Percentiles rank a stretch among this genome's conserved stretches.
phyloP scores from a whole-genome alignment of 768 basidiomycete species.

The Pisolithus marmoratus region DNA sequence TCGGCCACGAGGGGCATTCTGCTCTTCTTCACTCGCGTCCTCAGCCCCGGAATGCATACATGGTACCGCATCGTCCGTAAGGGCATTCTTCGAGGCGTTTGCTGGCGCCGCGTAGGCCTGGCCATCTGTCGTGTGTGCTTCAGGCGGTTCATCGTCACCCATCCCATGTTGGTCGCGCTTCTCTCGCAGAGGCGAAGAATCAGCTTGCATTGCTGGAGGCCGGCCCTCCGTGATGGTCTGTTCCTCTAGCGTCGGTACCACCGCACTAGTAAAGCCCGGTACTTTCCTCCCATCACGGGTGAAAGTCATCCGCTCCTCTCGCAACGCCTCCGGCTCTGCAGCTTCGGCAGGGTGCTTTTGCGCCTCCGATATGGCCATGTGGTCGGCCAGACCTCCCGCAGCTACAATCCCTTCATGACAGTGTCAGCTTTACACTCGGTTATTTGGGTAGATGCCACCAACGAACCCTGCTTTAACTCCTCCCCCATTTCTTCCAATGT shows the following conservation, averaged over 20 bases:
- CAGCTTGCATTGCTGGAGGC: slow-evolving; percentile 30
- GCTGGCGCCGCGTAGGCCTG: slow-evolving; percentile 51
- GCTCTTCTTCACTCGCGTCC: slow-evolving; percentile 41
- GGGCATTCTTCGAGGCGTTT: slow-evolving; percentile 26
- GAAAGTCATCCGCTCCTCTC: slow-evolving; percentile 48
- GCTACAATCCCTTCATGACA: slow-evolving; percentile 34
- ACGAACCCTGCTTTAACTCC: slow-evolving; percentile 47
- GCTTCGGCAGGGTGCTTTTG: background rate
- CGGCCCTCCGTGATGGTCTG: slow-evolving; percentile 49
- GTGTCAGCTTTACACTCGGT: background rate
- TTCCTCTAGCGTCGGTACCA: slow-evolving; percentile 69
- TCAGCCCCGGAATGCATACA: slow-evolving; percentile 39
- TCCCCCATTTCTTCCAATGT: slow-evolving; percentile 34
- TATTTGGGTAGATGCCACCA: background rate
- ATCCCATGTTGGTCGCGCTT: slow-evolving; percentile 8
- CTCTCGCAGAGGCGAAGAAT: slow-evolving; percentile 5
- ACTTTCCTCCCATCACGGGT: slow-evolving; percentile 40
- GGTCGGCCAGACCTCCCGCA: slow-evolving; percentile 34
- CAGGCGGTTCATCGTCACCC: slow-evolving; percentile 7
- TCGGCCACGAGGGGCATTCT: slow-evolving; percentile 42
- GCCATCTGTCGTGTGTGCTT: slow-evolving; percentile 36
- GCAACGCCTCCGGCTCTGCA: slow-evolving; percentile 24
- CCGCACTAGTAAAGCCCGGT: slow-evolving; percentile 54
- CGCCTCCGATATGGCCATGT: slow-evolving; percentile 20
- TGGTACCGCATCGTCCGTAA: slow-evolving; percentile 42